Percentiles rank a stretch among this genome's conserved stretches.
Conservation (phyloP, 2,329 filamentous ascomycete species). For the Paecilomyces variotii region DNA sequence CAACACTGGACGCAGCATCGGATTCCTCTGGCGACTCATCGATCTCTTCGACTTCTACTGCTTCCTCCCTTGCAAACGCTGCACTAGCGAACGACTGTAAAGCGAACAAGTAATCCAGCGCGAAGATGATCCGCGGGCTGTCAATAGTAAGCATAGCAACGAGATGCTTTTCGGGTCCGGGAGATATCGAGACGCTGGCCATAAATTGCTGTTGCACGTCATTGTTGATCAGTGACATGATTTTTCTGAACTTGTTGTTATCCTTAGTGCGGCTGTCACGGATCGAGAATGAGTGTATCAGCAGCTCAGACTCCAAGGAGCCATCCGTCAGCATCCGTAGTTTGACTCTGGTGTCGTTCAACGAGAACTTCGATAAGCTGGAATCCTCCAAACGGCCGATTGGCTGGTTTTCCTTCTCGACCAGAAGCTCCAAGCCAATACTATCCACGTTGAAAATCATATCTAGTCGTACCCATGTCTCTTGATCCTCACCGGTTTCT, state of each 20-base stretch:
- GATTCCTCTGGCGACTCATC: slow-evolving; percentile 30
- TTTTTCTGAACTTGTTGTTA: slow-evolving; percentile 92
- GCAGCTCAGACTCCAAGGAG: slow-evolving; percentile 82
- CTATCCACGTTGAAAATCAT: slow-evolving; percentile 83
- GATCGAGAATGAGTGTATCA: slow-evolving; percentile 92
- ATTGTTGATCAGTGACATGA: slow-evolving; percentile 95
- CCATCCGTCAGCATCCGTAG: slow-evolving; percentile 87
- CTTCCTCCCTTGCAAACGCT: slow-evolving; percentile 53
- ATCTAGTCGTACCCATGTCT: slow-evolving; percentile 88
- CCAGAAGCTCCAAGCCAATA: slow-evolving; percentile 78
- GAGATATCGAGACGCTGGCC: slow-evolving; percentile 90
- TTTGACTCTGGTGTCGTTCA: slow-evolving; percentile 89
- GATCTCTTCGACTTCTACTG: slow-evolving; percentile 22
- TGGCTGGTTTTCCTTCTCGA: slow-evolving; percentile 65
- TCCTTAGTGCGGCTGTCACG: slow-evolving; percentile 82
- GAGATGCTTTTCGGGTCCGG: slow-evolving; percentile 69
- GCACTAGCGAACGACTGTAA: slow-evolving; percentile 74
- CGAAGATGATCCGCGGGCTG: slow-evolving; percentile 89
- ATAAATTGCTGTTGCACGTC: slow-evolving; percentile 92
- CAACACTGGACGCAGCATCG: slow-evolving; percentile 24
- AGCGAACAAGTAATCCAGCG: slow-evolving; percentile 89
- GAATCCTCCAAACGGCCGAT: slow-evolving; percentile 70
- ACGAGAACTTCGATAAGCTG: slow-evolving; percentile 85
- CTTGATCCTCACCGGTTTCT: slow-evolving; percentile 59
- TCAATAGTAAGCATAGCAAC: slow-evolving; percentile 92